A percentile compares a stretch with the other conserved stretches of the same genome.
These are phyloP conservation scores for Multifurca ochricompacta DNA, from an alignment of 768 basidiomycete genomes.

Conservation along the genomic window DNA sequence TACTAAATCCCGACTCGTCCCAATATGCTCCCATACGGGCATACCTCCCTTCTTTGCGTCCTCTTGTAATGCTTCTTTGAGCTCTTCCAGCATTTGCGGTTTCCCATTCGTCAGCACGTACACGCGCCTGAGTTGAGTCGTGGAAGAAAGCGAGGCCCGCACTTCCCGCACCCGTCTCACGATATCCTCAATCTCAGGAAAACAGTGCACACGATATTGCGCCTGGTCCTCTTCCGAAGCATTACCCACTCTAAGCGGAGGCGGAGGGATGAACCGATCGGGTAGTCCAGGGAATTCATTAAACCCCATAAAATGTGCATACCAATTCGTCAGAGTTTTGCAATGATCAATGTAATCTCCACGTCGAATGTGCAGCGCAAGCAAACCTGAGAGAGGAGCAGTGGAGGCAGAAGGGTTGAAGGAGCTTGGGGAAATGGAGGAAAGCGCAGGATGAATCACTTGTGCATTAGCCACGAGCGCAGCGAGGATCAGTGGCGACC, in stretches of 20 bases:
- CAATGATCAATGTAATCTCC: slow-evolving; percentile 44
- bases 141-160: slow-evolving; percentile 22
- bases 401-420: slow-evolving; percentile 9
- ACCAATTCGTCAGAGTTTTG: slow-evolving; percentile 28
- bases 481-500: slow-evolving; percentile 31
- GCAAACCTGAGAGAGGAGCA: slow-evolving; percentile 31
- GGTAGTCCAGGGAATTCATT: slow-evolving; percentile 36
- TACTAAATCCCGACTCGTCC: slow-evolving; percentile 34
- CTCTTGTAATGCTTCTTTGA: slow-evolving; percentile 29
- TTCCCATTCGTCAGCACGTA: slow-evolving; percentile 44
- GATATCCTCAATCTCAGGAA: slow-evolving; percentile 35
- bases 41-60: slow-evolving; percentile 1
- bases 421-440: not conserved
- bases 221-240: slow-evolving; percentile 21
- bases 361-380: slow-evolving; percentile 43
- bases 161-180: slow-evolving; percentile 32
- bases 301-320: slow-evolving; percentile 36
- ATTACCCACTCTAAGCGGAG: slow-evolving; percentile 23
- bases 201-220: slow-evolving; percentile 34
- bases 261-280: slow-evolving; percentile 31
- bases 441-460: slow-evolving; percentile 16
- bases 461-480: slow-evolving; percentile 29
- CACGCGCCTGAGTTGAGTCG: slow-evolving; percentile 28
- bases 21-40: slow-evolving; percentile 33
- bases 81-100: slow-evolving; percentile 32